Base-by-base conservation (phyloP, 2,329 filamentous ascomycete genomes). In the Berkeleyomyces rouxiae region DNA sequence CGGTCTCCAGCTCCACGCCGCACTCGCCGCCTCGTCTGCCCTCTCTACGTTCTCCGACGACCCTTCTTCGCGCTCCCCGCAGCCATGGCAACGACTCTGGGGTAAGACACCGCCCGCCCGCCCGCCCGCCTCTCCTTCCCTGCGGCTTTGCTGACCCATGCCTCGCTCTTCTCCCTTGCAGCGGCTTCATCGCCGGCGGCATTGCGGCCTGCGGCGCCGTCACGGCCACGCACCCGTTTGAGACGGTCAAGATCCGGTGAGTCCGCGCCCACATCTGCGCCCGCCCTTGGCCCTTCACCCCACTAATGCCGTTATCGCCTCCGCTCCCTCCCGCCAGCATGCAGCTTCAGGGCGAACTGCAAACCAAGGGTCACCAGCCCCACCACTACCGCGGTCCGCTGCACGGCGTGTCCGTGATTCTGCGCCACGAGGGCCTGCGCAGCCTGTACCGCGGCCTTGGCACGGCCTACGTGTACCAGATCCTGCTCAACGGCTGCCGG, bases 191-290 rank as follows among this genome's bases (percentile, higher is more conserved):
- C 70, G 92, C 93, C 63, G 93, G 93, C 72, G 93, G 93, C 72
- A 88, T 99, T 71, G 93, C 93, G 71, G 93, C 93, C 67, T 97
- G 92, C 76, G 93, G 93, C 71, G 93, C 93, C 67, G 93, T 99
- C 64, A 97, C 92, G 47, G 91, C 95, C 67, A 97, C 93, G 59
- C 93, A 99, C 75, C 91, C 91, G 63, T 97, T 97, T 77, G 93
- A 99, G 76, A 97, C 92, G 10, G 90, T 99, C 73, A 99, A 99
- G 82, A 97, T 97, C 72, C 88, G 91, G 87, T 91, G 78, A 71
- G 79, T 68, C 71, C 51, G 13, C n/a, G 57, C 39, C 10, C 37
- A 9, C 53, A 13, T 36, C 39, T 13, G 23, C 40, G 53, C 39
- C 16, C 31, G n/a, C 16, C 47, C 42, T 46, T 37, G 40, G 44